Percentiles rank a stretch among this genome's conserved stretches.
Evolutionary conservation across 2,329 filamentous ascomycete genomes (phyloP).

Genomic region (Verticillium isaacii): DNA sequence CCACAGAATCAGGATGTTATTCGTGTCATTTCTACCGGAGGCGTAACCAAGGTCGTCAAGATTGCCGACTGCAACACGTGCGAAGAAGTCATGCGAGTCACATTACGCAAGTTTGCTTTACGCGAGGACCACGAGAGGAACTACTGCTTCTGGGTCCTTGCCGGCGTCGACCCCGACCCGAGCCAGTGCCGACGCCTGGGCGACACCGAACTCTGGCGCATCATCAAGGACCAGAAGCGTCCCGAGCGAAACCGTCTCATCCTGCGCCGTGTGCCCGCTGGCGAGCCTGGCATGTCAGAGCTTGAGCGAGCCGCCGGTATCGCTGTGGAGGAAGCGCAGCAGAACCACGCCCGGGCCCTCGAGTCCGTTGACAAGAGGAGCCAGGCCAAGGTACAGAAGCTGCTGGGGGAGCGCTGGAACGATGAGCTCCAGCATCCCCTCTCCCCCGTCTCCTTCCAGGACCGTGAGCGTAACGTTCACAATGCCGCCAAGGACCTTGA

Average conservation of each 20-base stretch:
- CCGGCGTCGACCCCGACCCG: constrained; percentile 78
- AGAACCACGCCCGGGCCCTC: constrained; percentile 61
- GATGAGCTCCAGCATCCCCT: constrained; percentile 77
- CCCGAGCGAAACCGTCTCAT: constrained; percentile 89
- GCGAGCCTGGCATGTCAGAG: constrained; percentile 83
- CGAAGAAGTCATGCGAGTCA: constrained; percentile 88
- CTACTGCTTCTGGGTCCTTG: constrained; percentile 94
- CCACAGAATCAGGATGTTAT: constrained; percentile 86
- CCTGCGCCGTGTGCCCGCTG: constrained; percentile 84
- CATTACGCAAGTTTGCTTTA: constrained; percentile 80
- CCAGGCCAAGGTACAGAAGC: constrained; percentile 81
- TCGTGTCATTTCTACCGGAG: constrained; percentile 86
- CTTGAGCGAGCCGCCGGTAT: constrained; percentile 84
- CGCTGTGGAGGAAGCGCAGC: constrained; percentile 79
- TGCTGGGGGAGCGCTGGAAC: constrained; percentile 83
- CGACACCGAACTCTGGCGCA: constrained; percentile 83
- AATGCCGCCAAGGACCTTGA: constrained; percentile 56
- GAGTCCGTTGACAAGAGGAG: constrained; percentile 68
- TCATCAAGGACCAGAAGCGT: constrained; percentile 80
- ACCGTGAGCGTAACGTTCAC: constrained; percentile 63
- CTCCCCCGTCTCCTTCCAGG: constrained; percentile 71
- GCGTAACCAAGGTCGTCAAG: constrained; percentile 88
- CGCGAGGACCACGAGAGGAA: constrained; percentile 89
- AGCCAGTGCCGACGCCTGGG: constrained; percentile 75
- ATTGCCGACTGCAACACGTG: constrained; percentile 87